A percentile compares a stretch with the other conserved stretches of the same genome.
Conservation (phyloP, 1,139 yeast species). For the Yamadazyma sp. region DNA sequence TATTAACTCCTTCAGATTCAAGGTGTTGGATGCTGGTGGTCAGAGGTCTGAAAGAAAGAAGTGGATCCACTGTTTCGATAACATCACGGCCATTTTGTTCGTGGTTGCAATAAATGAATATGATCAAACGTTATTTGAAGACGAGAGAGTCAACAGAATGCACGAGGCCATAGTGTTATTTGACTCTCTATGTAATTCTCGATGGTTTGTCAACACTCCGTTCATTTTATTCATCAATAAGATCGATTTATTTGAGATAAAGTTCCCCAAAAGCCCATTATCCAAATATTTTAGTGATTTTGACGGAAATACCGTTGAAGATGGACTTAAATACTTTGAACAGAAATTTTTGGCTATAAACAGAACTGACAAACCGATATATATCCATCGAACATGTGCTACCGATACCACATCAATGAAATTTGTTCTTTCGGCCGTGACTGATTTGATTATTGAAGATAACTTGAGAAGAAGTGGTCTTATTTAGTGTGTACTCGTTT, state of each 20-base stretch:
- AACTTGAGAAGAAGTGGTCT: conserved; percentile 83
- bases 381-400: conserved; percentile 93
- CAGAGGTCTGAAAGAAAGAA: conserved; percentile 91
- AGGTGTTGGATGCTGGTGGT: conserved; percentile 95
- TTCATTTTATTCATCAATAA: conserved; percentile 87
- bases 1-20: conserved; percentile 65
- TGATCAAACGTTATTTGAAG: conserved; percentile 90
- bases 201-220: conserved; percentile 84
- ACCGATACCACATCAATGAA: conserved; percentile 88
- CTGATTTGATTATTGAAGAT: conserved; percentile 85
- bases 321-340: conserved; percentile 68
- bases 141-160: conserved; percentile 85
- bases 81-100: conserved; percentile 83
- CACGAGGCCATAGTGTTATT: conserved; percentile 85
- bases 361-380: conserved; percentile 69
- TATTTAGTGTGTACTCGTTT: conserved; percentile 33
- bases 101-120: conserved; percentile 93
- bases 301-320: conserved; percentile 64
- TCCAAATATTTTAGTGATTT: conserved; percentile 72
- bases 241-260: conserved; percentile 75
- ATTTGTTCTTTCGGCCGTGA: conserved; percentile 87
- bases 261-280: conserved; percentile 64
- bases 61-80: conserved; percentile 96
- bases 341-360: conserved; percentile 61
- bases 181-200: conserved; percentile 80